phyloP scores from a whole-genome alignment of 164 flowering plant species.

The Paratinospora sagittata region DNA sequence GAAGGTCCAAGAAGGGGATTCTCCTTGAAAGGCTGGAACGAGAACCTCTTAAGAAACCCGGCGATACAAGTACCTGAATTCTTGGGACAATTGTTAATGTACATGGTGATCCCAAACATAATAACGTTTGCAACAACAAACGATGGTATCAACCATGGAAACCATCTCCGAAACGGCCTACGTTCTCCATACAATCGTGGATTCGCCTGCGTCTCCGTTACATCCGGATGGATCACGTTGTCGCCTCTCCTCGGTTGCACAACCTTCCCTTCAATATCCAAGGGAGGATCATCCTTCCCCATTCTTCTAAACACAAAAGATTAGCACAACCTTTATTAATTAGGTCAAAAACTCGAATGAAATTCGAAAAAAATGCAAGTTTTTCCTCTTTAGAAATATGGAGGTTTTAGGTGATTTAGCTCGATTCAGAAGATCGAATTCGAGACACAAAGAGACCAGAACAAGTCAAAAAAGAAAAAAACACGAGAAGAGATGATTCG shows the following conservation, averaged over 20 bases:
- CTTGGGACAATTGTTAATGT: conserved; percentile 52
- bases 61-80: conserved; percentile 38
- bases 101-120: conserved; percentile 48
- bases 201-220: not conserved
- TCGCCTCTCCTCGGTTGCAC: conserved; percentile 22
- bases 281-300: conserved; percentile 26
- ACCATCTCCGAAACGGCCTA: conserved; percentile 41
- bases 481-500: too few species aligned
- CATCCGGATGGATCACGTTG: conserved; percentile 27
- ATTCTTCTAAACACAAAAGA: conserved; percentile 7
- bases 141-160: conserved; percentile 60
- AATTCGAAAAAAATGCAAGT: not conserved
- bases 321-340: conserved; percentile 3
- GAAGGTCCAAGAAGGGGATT: conserved; percentile 76
- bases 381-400: too few species aligned
- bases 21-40: conserved; percentile 60
- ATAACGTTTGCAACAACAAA: conserved; percentile 39
- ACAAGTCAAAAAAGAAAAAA: too few species aligned
- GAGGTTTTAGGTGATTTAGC: too few species aligned
- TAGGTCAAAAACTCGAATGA: not conserved
- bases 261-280: conserved; percentile 24
- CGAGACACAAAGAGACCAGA: too few species aligned
- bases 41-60: conserved; percentile 41
- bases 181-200: conserved; percentile 6
- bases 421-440: too few species aligned